A percentile compares a stretch with the other conserved stretches of the same genome.
Evolutionary conservation across 441 rosid species (phyloP).

Genomic region (Codiaeum variegatum): DNA sequence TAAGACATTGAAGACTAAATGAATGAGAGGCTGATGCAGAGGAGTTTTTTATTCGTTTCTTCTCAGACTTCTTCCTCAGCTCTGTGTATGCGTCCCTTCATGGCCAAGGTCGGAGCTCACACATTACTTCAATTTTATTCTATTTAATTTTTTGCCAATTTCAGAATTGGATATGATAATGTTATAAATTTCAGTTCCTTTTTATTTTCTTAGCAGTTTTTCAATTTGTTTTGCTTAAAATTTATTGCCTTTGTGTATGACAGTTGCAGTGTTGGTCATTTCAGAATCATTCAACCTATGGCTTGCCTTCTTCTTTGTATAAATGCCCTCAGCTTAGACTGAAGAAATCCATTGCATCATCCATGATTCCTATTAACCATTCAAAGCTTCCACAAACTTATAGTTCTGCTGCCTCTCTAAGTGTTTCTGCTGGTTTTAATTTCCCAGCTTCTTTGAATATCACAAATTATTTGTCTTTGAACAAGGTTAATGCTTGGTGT

Average conservation of each 20-base stretch:
- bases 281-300: conserved; percentile 28
- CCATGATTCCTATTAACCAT: conserved; percentile 14
- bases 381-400: conserved; percentile 5
- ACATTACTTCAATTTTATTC: not conserved
- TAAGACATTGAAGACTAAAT: not conserved
- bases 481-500: conserved; percentile 21
- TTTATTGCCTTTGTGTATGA: conserved; percentile 12
- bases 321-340: conserved; percentile 33
- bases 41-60: conserved; percentile 30
- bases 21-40: conserved; percentile 11
- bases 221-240: not conserved
- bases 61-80: conserved; percentile 6
- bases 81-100: conserved; percentile 30
- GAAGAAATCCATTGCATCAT: conserved; percentile 25
- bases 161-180: too few relatives aligned
- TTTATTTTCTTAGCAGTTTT: not conserved
- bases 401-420: conserved; percentile 15
- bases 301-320: conserved; percentile 20
- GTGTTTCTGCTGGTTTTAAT: conserved; percentile 21
- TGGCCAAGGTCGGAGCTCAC: conserved; percentile 42
- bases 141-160: too few relatives aligned
- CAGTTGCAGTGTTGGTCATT: conserved; percentile 47
- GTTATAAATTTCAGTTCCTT: not conserved
- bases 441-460: conserved; percentile 19
- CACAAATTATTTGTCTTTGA: conserved; percentile 25